Base-by-base conservation (phyloP, 345 rosid species). In the Linum lewisii region DNA sequence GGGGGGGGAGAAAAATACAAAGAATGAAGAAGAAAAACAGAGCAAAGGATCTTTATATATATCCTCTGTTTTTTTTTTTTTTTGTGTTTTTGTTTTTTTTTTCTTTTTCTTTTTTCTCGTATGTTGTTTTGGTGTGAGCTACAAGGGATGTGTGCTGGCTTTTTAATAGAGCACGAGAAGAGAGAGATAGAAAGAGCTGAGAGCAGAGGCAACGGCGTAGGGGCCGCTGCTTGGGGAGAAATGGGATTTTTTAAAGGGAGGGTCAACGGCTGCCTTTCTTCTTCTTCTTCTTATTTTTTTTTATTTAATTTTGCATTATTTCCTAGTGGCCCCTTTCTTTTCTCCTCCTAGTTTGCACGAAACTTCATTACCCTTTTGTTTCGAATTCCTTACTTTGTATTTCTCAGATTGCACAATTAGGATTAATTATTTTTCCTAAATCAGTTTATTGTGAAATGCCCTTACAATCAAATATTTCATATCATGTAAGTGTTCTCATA, bases 151-250 rank as follows among this genome's bases (percentile, higher is more conserved):
- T 54, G 26, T 23, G 57, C 22, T 54, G 26, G 26, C 57, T 20
- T 20, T 54, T 54, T 54, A 54, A 54, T 54, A 54, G 24, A 21
- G 24, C 16, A 21, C 26, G 24, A 21, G 24, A 16, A 57, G 60
- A 32, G 21, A 57, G 32, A 57, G 21, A 57, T 10, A n/a, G 34
- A 25, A 25, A 22, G 16, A 55, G 21, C 18, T 64, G 67, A 61
- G 51, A 75, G 79, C 90, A 76, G 77, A 77, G 68, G 87, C 98
- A 83, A 68, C 88, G 96, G 80, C 98, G 96, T 78, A 80, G 95
- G 98, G 96, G 86, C 96, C 93, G 95, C 90, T 83, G 84, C 79
- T 84, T 93, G 88, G 47, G 18, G 47, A 42, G 47, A 42, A 42
- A 42, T 42, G 47, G 47, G 47, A 11, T 42, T 42, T 42, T 42